Percentiles rank a stretch among this genome's conserved stretches.
These are phyloP conservation scores for Ogataea wickerhamii DNA, from an alignment of 805 yeast species.

Conservation along the genomic window DNA sequence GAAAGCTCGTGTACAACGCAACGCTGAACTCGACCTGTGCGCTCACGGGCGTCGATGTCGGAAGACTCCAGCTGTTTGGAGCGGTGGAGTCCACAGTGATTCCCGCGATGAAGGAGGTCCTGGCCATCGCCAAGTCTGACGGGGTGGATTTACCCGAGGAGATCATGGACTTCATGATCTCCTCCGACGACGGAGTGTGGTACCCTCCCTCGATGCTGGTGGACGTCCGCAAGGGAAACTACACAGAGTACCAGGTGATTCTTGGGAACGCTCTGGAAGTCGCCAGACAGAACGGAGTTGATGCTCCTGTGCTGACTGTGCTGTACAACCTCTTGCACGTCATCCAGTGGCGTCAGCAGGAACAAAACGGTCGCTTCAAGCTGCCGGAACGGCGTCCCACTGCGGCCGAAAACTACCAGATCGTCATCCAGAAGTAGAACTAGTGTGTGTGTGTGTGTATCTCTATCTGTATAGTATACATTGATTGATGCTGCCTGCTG, in stretches of 20 bases:
- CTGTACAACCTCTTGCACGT: conserved; percentile 28
- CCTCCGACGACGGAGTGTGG: conserved; percentile 45
- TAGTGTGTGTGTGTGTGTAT: too few species aligned
- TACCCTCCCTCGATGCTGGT: conserved; percentile 48
- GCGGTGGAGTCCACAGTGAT: conserved; percentile 37
- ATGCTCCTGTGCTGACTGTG: conserved; percentile 29
- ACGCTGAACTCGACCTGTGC: conserved; percentile 44
- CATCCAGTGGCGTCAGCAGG: conserved; percentile 33
- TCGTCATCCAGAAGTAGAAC: conserved; percentile 11
- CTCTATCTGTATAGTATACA: too few species aligned
- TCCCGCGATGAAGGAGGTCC: conserved; percentile 69
- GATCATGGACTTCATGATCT: conserved; percentile 46
- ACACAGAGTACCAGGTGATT: conserved; percentile 41
- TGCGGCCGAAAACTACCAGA: conserved; percentile 20
- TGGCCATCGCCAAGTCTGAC: conserved; percentile 65
- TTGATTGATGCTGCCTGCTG: too few species aligned
- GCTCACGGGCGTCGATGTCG: conserved; percentile 39
- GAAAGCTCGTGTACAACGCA: conserved; percentile 46
- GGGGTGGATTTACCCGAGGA: conserved; percentile 51
- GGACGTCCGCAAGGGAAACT: conserved; percentile 41
- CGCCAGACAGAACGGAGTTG: conserved; percentile 29
- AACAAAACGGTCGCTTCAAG: conserved; percentile 24
- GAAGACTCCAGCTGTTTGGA: conserved; percentile 44
- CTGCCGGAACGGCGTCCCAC: conserved; percentile 32
- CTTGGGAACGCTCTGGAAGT: conserved; percentile 39